Conservation (phyloP, 2,329 filamentous ascomycete species). For the Venturia nashicola region DNA sequence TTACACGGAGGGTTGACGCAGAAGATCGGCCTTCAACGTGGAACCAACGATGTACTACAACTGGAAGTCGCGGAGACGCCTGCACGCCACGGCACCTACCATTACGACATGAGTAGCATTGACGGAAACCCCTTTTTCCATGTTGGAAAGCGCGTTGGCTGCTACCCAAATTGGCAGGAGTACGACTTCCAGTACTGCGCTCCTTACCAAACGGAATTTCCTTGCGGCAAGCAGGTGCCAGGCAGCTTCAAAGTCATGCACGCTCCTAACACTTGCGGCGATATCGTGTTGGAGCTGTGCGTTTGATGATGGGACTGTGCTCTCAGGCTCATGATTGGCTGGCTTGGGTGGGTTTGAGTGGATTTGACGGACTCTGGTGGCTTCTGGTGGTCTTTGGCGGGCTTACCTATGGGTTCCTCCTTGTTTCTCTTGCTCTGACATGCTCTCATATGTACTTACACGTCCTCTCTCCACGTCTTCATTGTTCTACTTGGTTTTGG, state of each 20-base stretch:
- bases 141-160: neutral
- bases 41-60: neutral
- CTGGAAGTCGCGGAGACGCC: neutral
- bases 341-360: neutral
- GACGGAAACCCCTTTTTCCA: neutral
- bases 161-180: neutral
- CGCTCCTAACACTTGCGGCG: neutral
- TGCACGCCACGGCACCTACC: no score
- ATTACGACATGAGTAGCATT: neutral
- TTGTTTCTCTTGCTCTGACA: neutral
- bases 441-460: neutral
- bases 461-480: neutral
- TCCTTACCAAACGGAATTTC: neutral
- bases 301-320: neutral
- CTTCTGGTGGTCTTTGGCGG: neutral
- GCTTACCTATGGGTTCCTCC: neutral
- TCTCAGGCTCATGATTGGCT: neutral
- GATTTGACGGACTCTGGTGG: neutral
- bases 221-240: neutral
- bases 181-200: neutral
- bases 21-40: neutral
- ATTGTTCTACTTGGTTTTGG: neutral
- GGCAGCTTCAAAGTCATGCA: neutral
- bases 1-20: neutral
- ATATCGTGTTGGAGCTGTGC: neutral